Conservation (phyloP, 495 filamentous ascomycete genomes). For the Diplogelasinospora grovesii region DNA sequence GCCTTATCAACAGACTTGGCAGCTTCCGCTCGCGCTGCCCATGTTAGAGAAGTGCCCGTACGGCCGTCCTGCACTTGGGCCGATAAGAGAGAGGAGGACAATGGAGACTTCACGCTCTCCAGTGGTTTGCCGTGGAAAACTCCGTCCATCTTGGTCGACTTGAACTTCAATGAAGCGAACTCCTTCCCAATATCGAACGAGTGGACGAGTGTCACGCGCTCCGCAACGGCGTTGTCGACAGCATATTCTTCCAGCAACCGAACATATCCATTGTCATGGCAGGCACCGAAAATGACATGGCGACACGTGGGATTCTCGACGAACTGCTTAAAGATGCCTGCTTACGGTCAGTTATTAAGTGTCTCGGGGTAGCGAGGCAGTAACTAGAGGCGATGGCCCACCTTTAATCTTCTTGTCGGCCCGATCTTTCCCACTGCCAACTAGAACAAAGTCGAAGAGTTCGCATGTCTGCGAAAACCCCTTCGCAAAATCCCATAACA, state of each 20-base stretch:
- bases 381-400: conserved; percentile 8
- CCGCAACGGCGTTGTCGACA: conserved; percentile 17
- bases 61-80: no score
- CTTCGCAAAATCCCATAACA: conserved; percentile 33
- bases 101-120: no score
- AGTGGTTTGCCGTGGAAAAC: conserved; percentile 9
- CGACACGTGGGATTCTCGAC: conserved; percentile 50
- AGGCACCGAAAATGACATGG: conserved; percentile 54
- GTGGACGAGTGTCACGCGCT: conserved; percentile 47
- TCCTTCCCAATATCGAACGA: conserved; percentile 36
- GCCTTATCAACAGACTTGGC: not conserved
- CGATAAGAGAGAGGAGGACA: no score
- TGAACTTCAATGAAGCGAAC: conserved; percentile 34
- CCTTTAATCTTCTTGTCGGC: conserved; percentile 52
- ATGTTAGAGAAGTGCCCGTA: not conserved
- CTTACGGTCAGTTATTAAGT: not conserved
- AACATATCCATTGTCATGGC: conserved; percentile 54
- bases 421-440: conserved; percentile 51
- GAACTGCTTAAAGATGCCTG: conserved; percentile 51
- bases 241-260: conserved; percentile 46
- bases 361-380: no score
- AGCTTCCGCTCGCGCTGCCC: not conserved
- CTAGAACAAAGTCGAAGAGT: conserved; percentile 54
- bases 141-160: conserved; percentile 22
- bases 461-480: conserved; percentile 51